Conservation (phyloP, 768 basidiomycete species). For the Phylloporus sp. region DNA sequence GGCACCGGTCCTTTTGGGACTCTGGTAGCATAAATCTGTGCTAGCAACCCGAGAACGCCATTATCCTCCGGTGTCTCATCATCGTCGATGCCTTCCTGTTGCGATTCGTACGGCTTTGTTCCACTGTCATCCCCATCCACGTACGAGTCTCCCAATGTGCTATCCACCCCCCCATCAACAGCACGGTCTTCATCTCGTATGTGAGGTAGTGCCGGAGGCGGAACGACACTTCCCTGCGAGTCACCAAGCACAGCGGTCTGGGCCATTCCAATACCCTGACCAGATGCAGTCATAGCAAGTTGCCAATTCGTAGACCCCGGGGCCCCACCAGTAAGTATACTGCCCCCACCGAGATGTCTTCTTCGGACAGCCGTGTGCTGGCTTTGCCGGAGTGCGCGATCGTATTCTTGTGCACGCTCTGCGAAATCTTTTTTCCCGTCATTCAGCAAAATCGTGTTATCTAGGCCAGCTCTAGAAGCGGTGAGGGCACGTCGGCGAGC, state of each 20-base stretch:
- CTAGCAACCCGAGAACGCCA: conserved; percentile 80
- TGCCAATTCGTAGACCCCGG: conserved; percentile 46
- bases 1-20: conserved; percentile 44
- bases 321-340: conserved; percentile 36
- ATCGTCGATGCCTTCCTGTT: conserved; percentile 51
- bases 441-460: conserved; percentile 28
- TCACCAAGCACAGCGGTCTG: conserved; percentile 74
- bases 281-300: conserved; percentile 42
- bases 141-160: conserved; percentile 64
- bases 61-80: conserved; percentile 71
- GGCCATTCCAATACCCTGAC: conserved; percentile 47
- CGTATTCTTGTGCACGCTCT: conserved; percentile 70
- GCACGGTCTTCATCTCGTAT: conserved; percentile 47
- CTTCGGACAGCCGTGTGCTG: conserved; percentile 49
- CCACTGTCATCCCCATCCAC: conserved; percentile 58
- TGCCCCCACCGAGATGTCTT: conserved; percentile 30
- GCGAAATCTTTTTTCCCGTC: conserved; percentile 36
- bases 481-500: conserved; percentile 38
- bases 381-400: conserved; percentile 69
- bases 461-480: conserved; percentile 24
- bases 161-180: conserved; percentile 53
- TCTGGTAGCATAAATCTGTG: conserved; percentile 76
- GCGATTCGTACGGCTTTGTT: conserved; percentile 33
- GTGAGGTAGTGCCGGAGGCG: conserved; percentile 7
- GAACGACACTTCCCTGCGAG: conserved; percentile 56